Evolutionary conservation across 2,329 filamentous ascomycete genomes (phyloP).

Genomic region (Botryotinia globosa): DNA sequence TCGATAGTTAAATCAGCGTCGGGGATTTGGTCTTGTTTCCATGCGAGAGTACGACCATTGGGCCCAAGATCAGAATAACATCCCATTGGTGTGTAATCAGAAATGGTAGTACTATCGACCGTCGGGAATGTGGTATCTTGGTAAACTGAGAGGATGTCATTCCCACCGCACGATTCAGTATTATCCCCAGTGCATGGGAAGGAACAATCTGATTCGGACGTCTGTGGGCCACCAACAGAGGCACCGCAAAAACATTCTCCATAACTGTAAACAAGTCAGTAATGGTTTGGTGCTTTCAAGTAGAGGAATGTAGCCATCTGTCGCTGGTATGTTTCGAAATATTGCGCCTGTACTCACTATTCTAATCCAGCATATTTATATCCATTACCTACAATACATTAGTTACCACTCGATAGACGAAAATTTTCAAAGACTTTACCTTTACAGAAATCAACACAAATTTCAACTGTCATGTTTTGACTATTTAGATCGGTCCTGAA

Average conservation of each 20-base stretch:
- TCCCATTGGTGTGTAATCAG: constrained; percentile 38
- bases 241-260: constrained; percentile 38
- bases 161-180: constrained; percentile 33
- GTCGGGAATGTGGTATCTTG: constrained; percentile 40
- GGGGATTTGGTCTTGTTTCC: constrained; percentile 39
- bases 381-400: constrained; percentile 33
- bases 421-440: constrained; percentile 23
- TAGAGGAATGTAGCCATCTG: background rate
- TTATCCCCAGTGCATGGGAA: constrained; percentile 32
- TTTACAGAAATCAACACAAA: constrained; percentile 41
- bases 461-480: constrained; percentile 40
- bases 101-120: constrained; percentile 33
- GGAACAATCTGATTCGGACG: constrained; percentile 31
- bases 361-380: constrained; percentile 40
- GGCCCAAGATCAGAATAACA: constrained; percentile 43
- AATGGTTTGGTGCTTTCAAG: background rate
- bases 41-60: constrained; percentile 32
- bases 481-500: constrained; percentile 34
- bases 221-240: constrained; percentile 37
- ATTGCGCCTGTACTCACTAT: constrained; percentile 27
- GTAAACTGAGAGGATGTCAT: constrained; percentile 35
- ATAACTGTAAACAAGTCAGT: constrained; percentile 24
- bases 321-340: background rate
- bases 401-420: background rate
- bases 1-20: constrained; percentile 37